Base-by-base conservation (phyloP, 495 filamentous ascomycete species). In the Xylaria intraflava region DNA sequence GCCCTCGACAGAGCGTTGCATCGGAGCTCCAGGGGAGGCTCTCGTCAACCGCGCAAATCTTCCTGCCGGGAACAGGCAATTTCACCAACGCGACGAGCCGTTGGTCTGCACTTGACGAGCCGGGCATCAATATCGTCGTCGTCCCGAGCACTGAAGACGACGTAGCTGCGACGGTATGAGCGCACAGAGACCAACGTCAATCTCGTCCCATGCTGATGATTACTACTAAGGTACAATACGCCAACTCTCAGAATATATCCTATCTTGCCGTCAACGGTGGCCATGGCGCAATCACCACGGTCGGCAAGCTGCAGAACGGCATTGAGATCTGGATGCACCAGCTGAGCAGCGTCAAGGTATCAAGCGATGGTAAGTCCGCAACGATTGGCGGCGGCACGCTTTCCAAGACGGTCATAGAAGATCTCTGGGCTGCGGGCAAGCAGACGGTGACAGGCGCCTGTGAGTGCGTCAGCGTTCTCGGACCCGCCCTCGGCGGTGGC, bases 401-500 rank as follows among this genome's bases (percentile, higher is more conserved):
- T 14, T 53, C 60, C 1, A 62, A 57, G n/a, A 56, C 59, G 0
- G 35, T 74, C 1, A 67, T 56, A 1, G 53, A 66, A 12, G 40
- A 53, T 8, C 55, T 73, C 0, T 72, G 65, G 51, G 57, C 51
- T 11, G 56, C 46, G 7, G 61, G 63, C 12, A 72, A 71, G 49
- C 67, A 69, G 56, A 66, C 70, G 26, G 75, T 76, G 1, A 75
- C 74, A 20, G 77, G 75, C 42, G 64, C 57, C 2, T 78, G 74
- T 27, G 69, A 77, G 51, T 81, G 77, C 58, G 69, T 72, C 2
- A 67, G 73, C 43, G 52, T 65, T 23, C 46, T 79, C 0, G 76
- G 75, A 6, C 71, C 74, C 4, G 69, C 59, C 0, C 71, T 82
- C n/a, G 79, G 79, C 9, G 79, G 77, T 45, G 79, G 78, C 33